These are phyloP conservation scores for Tardiomyces depauwii DNA, from an alignment of 1,139 yeast species.

Conservation along the genomic window DNA sequence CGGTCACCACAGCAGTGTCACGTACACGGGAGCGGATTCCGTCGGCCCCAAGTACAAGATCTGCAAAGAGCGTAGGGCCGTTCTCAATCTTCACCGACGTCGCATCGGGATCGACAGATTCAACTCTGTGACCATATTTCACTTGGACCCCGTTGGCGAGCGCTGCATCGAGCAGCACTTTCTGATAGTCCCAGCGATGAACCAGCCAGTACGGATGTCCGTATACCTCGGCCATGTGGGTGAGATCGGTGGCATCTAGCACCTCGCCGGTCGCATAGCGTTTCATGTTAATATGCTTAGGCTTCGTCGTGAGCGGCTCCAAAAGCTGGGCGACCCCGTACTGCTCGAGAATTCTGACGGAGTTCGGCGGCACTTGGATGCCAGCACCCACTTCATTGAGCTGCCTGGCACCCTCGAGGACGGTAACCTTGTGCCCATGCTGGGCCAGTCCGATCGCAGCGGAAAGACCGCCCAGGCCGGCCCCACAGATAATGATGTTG, in stretches of 20 bases:
- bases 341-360: constrained; percentile 19
- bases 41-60: constrained; percentile 29
- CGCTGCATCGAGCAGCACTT: background rate
- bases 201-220: constrained; percentile 11
- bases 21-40: constrained; percentile 18
- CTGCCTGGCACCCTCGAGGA: constrained; percentile 27
- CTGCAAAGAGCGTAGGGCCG: constrained; percentile 19
- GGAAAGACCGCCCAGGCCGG: constrained; percentile 32
- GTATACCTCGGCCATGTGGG: constrained; percentile 8
- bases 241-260: constrained; percentile 4
- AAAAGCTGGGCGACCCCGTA: constrained; percentile 22
- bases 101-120: constrained; percentile 15
- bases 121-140: background rate
- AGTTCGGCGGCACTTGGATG: constrained; percentile 30
- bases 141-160: background rate
- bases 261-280: constrained; percentile 8
- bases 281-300: constrained; percentile 11
- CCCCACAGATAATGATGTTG: constrained; percentile 26
- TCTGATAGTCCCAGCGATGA: background rate
- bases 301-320: constrained; percentile 18
- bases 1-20: constrained; percentile 7
- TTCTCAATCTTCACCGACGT: constrained; percentile 18
- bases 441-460: constrained; percentile 27
- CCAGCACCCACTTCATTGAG: constrained; percentile 35
- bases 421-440: constrained; percentile 28